Percentiles rank a stretch among this genome's conserved stretches.
Conservation (phyloP, 257 asterid species). For the Striga asiatica region DNA sequence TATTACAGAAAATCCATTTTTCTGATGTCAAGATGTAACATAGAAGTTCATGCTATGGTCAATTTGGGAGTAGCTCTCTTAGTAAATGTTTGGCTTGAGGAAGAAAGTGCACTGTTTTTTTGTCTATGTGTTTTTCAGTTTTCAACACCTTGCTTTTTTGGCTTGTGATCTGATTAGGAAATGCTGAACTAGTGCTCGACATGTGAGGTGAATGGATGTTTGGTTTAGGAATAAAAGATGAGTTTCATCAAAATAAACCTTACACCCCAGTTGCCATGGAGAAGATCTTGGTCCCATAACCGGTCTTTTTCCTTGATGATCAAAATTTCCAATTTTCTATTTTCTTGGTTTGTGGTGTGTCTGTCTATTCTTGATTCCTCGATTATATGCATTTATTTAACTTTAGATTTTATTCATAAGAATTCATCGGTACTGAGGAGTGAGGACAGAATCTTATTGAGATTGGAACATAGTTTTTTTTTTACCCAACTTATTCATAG, state of each 20-base stretch:
- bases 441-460: constrained; percentile 1
- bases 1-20: not conserved
- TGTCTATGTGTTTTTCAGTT: too few relatives aligned
- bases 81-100: not conserved
- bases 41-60: too few relatives aligned
- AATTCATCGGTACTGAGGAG: not conserved
- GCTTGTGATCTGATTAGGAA: too few relatives aligned
- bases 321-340: constrained; percentile 1
- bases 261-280: not conserved
- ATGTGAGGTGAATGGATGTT: too few relatives aligned
- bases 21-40: not conserved
- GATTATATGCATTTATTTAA: not conserved
- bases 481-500: not conserved
- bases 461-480: not conserved
- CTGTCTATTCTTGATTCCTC: not conserved
- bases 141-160: not conserved
- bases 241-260: not conserved
- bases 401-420: not conserved
- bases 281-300: not conserved
- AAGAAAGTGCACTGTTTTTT: not conserved
- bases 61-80: not conserved
- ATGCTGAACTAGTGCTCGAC: too few relatives aligned
- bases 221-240: not conserved
- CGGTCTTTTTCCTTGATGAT: not conserved
- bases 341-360: not conserved